Evolutionary conservation across 441 rosid species (phyloP), one percentile per base, ranked within the genome.

Genomic region (Hura crepitans): DNA sequence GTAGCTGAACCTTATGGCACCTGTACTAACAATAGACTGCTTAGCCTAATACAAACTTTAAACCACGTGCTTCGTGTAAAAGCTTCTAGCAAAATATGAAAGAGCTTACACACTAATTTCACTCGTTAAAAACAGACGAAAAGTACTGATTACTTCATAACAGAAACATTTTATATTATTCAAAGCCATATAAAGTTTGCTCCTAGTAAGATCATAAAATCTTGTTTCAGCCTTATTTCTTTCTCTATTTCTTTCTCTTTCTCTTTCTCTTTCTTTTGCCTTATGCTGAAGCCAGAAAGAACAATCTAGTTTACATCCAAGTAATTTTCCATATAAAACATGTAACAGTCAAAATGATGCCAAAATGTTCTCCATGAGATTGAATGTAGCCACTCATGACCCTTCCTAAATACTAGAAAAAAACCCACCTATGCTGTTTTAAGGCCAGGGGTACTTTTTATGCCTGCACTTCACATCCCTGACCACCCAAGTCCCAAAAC

Each of bases 31-130:
- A 39, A 17, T 0, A n/a, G 6, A 42, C 5, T 25, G 11, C 17
- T 35, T 50, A 17, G 5, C 60, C 66, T 31, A 17, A 50, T 50
- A 11, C 67, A 62, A 63, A 20, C n/a, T 62, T 54, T 6, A 2
- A 5, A 28, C 14, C 27, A 62, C 25, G 61, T 49, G 43, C 28
- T 27, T 37, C 58, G 20, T 22, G 7, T 9, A 51, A 22, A n/a
- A 22, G 50, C 22, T 22, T 13, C 23, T 28, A 58, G 12, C 30
- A 18, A 50, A 50, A 35, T 8, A 33, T n/a, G 46, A 13, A 51
- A 49, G 67, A 47, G 49, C 73, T 61, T 47, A 51, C 37, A 62
- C 14, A 51, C 35, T 9, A 18, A 25, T 25, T 62, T 62, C 27
- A 18, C 51, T 27, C 15, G 30, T 46, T 23, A 6, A 37, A 10